Percentiles rank a stretch among this genome's conserved stretches.
These are phyloP conservation scores for Sphagnum tenellum DNA, from an alignment of 225 moss, liverwort and hornwort genomes.

Conservation along the genomic window DNA sequence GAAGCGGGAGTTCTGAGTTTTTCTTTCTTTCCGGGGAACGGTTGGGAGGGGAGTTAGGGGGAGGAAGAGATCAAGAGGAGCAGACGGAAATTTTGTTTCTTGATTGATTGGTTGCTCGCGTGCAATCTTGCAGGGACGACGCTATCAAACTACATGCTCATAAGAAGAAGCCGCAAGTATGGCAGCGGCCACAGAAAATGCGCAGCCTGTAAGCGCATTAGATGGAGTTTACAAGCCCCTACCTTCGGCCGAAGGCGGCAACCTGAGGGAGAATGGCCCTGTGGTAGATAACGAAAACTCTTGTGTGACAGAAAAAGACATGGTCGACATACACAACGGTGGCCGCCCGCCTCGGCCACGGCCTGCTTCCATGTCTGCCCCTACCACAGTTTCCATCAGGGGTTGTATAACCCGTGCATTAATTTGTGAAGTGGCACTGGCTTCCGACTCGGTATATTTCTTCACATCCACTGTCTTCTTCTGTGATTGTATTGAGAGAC, in stretches of 20 bases:
- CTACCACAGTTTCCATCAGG: neutral
- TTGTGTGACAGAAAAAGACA: neutral
- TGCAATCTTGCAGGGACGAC: too few relatives aligned
- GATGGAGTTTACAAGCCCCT: constrained; percentile 77
- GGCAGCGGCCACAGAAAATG: constrained; percentile 96
- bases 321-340: neutral
- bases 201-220: constrained; percentile 95
- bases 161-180: constrained; percentile 49
- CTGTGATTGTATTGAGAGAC: constrained; percentile 12
- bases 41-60: too few relatives aligned
- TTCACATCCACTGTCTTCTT: constrained; percentile 1
- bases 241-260: constrained; percentile 25
- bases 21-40: too few relatives aligned
- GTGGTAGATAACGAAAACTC: constrained; percentile 47
- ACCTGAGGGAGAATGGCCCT: constrained; percentile 71
- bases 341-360: too few relatives aligned
- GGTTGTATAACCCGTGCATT: too few relatives aligned
- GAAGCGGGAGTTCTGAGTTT: too few relatives aligned
- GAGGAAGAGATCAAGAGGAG: too few relatives aligned
- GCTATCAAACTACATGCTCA: constrained; percentile 57
- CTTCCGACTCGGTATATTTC: too few relatives aligned
- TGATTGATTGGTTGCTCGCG: too few relatives aligned
- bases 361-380: neutral
- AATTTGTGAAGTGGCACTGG: too few relatives aligned
- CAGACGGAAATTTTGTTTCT: too few relatives aligned